Conservation (phyloP, 495 filamentous ascomycete genomes). For the Darksidea phi region DNA sequence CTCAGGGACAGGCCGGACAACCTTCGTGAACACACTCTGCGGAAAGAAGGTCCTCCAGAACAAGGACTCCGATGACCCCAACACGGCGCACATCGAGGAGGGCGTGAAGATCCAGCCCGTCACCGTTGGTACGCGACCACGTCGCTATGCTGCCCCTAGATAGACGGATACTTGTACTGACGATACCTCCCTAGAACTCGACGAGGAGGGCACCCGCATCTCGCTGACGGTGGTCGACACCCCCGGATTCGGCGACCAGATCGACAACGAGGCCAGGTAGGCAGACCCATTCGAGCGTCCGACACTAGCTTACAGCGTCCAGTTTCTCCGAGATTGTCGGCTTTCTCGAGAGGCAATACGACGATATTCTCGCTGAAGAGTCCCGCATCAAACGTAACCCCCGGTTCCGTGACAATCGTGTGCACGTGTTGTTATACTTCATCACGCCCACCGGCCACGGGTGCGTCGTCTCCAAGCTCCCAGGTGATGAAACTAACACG, state of each 20-base stretch:
- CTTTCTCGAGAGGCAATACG: slow-evolving; percentile 97
- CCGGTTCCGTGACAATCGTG: slow-evolving; percentile 96
- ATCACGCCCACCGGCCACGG: slow-evolving; percentile 97
- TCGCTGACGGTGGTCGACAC: slow-evolving; percentile 98
- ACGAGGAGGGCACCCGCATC: slow-evolving; percentile 97
- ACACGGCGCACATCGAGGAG: slow-evolving; percentile 87
- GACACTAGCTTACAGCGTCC: slow-evolving; percentile 3
- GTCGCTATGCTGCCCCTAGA: background rate
- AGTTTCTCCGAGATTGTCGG: slow-evolving; percentile 97
- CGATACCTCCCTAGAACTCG: slow-evolving; percentile 74
- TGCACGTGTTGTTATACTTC: slow-evolving; percentile 97
- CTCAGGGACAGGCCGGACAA: slow-evolving; percentile 97
- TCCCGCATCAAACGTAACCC: slow-evolving; percentile 99
- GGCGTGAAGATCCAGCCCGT: slow-evolving; percentile 97
- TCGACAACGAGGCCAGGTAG: slow-evolving; percentile 98
- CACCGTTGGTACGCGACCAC: slow-evolving; percentile 71
- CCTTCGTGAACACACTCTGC: slow-evolving; percentile 99
- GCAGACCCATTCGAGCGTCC: slow-evolving; percentile 14
- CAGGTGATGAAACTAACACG: slow-evolving; percentile 40
- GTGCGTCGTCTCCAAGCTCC: slow-evolving; percentile 48
- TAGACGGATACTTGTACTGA: slow-evolving; percentile 17
- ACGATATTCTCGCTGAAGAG: slow-evolving; percentile 97
- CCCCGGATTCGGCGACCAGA: slow-evolving; percentile 96
- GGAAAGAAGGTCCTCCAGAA: slow-evolving; percentile 83
- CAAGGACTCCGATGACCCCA: slow-evolving; percentile 88